phyloP scores from a whole-genome alignment of 2,329 filamentous ascomycete species.

The Botryotinia convoluta region DNA sequence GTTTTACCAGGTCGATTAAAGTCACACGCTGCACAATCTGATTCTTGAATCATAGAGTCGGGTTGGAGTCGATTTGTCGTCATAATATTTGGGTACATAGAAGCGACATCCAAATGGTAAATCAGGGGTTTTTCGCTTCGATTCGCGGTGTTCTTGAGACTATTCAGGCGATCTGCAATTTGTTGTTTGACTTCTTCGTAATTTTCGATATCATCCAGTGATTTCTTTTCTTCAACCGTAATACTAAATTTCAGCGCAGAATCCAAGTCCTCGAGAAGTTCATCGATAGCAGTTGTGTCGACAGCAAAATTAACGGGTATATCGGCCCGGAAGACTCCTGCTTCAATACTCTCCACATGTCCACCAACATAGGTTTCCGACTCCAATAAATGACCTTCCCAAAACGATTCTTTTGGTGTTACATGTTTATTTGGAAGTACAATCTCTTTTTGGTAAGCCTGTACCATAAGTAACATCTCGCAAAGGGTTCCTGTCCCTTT shows the following conservation, averaged over 20 bases:
- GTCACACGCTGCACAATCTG: slow-evolving; percentile 94
- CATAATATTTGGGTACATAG: slow-evolving; percentile 99
- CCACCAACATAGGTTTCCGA: slow-evolving; percentile 98
- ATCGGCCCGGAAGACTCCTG: slow-evolving; percentile 92
- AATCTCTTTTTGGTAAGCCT: slow-evolving; percentile 89
- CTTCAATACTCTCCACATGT: slow-evolving; percentile 98
- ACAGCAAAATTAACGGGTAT: slow-evolving; percentile 93
- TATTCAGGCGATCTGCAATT: slow-evolving; percentile 67
- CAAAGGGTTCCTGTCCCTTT: slow-evolving; percentile 99
- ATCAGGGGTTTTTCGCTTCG: slow-evolving; percentile 84
- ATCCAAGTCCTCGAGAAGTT: slow-evolving; percentile 82
- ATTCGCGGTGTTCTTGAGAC: slow-evolving; percentile 79
- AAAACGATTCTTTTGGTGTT: slow-evolving; percentile 87
- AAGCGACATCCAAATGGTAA: slow-evolving; percentile 97
- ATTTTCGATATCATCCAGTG: slow-evolving; percentile 73
- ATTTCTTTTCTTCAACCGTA: slow-evolving; percentile 79
- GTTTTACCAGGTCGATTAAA: slow-evolving; percentile 98
- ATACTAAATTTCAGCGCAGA: slow-evolving; percentile 86
- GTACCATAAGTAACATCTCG: slow-evolving; percentile 99
- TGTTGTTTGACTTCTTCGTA: slow-evolving; percentile 82
- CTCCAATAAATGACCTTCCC: slow-evolving; percentile 92
- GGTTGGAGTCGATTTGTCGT: slow-evolving; percentile 96
- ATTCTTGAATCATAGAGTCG: slow-evolving; percentile 98
- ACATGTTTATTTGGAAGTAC: slow-evolving; percentile 95
- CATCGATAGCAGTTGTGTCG: slow-evolving; percentile 85